These are phyloP conservation scores for Pirum gemmata DNA, from an alignment of 78 protist genomes.

Conservation along the genomic window DNA sequence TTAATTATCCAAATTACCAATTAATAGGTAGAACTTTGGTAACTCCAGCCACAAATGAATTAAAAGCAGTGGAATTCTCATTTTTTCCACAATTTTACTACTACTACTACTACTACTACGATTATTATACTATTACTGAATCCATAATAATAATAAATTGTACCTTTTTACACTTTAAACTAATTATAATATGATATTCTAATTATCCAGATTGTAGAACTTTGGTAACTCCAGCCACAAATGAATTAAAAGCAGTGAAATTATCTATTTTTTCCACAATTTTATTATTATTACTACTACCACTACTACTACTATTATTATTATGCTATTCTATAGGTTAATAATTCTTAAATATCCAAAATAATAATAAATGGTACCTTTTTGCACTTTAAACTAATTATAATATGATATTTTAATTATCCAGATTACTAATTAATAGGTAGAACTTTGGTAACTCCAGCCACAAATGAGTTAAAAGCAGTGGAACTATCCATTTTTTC, in stretches of 20 bases:
- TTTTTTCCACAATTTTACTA: conserved; percentile 15
- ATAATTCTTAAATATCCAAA: too few relatives aligned
- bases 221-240: conserved; percentile 28
- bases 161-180: too few relatives aligned
- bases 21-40: conserved; percentile 10
- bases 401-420: too few relatives aligned
- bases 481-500: conserved; percentile 33
- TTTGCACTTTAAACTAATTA: too few relatives aligned
- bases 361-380: too few relatives aligned
- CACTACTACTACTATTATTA: too few relatives aligned
- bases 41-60: conserved; percentile 9
- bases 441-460: conserved; percentile 7
- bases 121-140: not conserved
- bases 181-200: too few relatives aligned
- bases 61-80: not conserved
- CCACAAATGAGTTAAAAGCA: conserved; percentile 8
- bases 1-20: too few relatives aligned
- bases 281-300: conserved; percentile 25
- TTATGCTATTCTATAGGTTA: too few relatives aligned
- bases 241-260: not conserved
- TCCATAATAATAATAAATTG: not conserved
- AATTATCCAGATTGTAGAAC: too few relatives aligned
- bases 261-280: conserved; percentile 40
- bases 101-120: not conserved
- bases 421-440: conserved; percentile 34